phyloP scores from a whole-genome alignment of 306 rosid genomes.

The Fragaria iinumae region DNA sequence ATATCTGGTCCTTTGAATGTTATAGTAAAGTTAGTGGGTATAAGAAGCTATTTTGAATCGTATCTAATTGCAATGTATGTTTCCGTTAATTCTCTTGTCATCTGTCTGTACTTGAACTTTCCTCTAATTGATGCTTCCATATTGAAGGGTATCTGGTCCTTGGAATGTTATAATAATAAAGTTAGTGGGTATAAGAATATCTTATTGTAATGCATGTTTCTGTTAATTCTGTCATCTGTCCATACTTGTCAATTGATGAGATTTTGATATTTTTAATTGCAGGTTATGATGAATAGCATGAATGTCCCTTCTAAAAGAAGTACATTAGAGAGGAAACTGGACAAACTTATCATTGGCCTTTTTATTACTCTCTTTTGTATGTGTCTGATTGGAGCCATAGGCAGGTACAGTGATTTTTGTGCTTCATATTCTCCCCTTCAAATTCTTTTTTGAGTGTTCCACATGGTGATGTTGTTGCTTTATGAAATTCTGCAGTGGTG shows the following conservation, averaged over 20 bases:
- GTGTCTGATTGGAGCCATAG: constrained; percentile 87
- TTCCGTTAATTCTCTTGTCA: no score
- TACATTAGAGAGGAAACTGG: constrained; percentile 94
- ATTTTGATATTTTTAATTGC: constrained; percentile 32
- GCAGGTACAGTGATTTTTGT: constrained; percentile 55
- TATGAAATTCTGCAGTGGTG: constrained; percentile 54
- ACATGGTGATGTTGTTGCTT: constrained; percentile 20
- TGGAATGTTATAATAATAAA: neutral
- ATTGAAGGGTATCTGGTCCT: constrained; percentile 9
- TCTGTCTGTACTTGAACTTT: no score
- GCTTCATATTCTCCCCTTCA: neutral
- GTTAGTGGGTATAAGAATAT: constrained; percentile 10
- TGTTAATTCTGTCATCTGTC: constrained; percentile 19
- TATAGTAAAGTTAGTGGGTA: neutral
- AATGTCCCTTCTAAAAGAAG: constrained; percentile 99
- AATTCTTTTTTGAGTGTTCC: neutral
- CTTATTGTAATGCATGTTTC: neutral
- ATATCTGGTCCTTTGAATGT: neutral
- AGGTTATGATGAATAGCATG: constrained; percentile 99
- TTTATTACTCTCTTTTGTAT: constrained; percentile 69
- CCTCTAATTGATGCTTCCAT: neutral
- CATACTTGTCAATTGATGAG: constrained; percentile 16
- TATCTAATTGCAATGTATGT: neutral
- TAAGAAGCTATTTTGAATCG: neutral
- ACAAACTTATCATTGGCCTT: constrained; percentile 80